Percentiles rank a stretch among this genome's conserved stretches.
Conservation (phyloP, 2,329 filamentous ascomycete genomes). For the Trichophyton equinum region DNA sequence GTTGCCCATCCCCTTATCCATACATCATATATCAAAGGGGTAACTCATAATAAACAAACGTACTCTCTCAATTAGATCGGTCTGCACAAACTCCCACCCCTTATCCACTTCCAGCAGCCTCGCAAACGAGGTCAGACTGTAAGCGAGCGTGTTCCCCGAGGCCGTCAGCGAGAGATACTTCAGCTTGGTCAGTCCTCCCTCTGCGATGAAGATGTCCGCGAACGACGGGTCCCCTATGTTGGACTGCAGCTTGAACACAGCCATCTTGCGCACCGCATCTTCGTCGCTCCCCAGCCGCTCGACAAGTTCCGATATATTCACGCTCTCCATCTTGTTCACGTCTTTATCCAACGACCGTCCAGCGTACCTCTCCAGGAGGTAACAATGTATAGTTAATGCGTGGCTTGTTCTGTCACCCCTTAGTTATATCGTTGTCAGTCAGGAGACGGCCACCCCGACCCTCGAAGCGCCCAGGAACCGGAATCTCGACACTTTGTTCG, state of each 20-base stretch:
- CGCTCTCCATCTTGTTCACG: slow-evolving; percentile 38
- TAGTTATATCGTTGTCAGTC: too few relatives aligned
- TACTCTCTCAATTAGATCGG: slow-evolving; percentile 47
- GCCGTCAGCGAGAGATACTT: slow-evolving; percentile 72
- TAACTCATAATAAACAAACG: slow-evolving; percentile 17
- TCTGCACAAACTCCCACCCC: slow-evolving; percentile 66
- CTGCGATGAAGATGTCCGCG: slow-evolving; percentile 88
- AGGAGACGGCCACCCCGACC: too few relatives aligned
- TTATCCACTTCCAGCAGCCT: slow-evolving; percentile 89
- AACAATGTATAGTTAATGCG: background rate
- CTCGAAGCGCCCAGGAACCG: background rate
- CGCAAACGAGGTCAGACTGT: slow-evolving; percentile 79
- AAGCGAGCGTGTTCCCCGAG: slow-evolving; percentile 87
- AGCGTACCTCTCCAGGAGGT: background rate
- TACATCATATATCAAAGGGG: background rate
- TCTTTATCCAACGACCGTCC: background rate
- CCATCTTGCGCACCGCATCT: slow-evolving; percentile 94
- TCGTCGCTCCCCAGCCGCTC: slow-evolving; percentile 50
- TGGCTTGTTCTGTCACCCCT: background rate
- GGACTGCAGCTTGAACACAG: slow-evolving; percentile 92
- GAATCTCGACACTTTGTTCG: background rate
- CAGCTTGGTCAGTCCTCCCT: slow-evolving; percentile 70
- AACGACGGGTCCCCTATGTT: slow-evolving; percentile 94
- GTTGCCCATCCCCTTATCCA: background rate
- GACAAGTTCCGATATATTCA: slow-evolving; percentile 46